Base-by-base conservation (phyloP, 768 basidiomycete species). In the Podaxis sp. region DNA sequence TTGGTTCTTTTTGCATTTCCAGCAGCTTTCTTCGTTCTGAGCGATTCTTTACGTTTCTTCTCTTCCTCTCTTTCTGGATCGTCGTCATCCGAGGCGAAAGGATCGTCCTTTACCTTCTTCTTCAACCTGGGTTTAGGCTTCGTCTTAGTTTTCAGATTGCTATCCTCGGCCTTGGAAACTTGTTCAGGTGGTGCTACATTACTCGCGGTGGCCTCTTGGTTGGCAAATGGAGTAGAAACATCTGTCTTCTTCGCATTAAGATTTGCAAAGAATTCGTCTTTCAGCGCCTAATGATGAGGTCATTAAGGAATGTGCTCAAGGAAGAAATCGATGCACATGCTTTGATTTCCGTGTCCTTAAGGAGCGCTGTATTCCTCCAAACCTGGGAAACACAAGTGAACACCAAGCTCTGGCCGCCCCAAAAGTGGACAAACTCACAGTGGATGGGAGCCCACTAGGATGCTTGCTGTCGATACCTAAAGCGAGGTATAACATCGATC, bases 381-480 rank as follows among this genome's bases (percentile, higher is more conserved):
- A 85, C 77, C 90, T 90, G 64, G 7, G 28, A 6, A 4, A 63
- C 38, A 49, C 2, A 37, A 15, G 65, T 44, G 41, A 44, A 41
- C 20, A 62, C 30, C 17, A 17, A 22, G 11, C n/a, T 5, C n/a
- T 22, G n/a, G n/a, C 13, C 37, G 11, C 2, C 33, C 13, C 17
- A 37, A 17, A 8, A 26, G n/a, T 13, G 26, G 7, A n/a, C 15
- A 0, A 44, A 71, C 80, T 51, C 62, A 88, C 90, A 64, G 90
- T 90, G 24, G 90, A 87, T 44, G 80, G 83, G 56, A 92, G 80
- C 7, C 89, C 87, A 69, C 88, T 90, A 0, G 86, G 72, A 69
- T 91, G 90, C 69, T 92, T 92, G 73, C 89, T 90, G 66, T 91
- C 88, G 60, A 92, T 75, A 1, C 87, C 88, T 86, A 67, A 8